These are phyloP conservation scores for Cylindrodendrum hubeiense DNA, from an alignment of 2,329 filamentous ascomycete genomes.

Conservation along the genomic window DNA sequence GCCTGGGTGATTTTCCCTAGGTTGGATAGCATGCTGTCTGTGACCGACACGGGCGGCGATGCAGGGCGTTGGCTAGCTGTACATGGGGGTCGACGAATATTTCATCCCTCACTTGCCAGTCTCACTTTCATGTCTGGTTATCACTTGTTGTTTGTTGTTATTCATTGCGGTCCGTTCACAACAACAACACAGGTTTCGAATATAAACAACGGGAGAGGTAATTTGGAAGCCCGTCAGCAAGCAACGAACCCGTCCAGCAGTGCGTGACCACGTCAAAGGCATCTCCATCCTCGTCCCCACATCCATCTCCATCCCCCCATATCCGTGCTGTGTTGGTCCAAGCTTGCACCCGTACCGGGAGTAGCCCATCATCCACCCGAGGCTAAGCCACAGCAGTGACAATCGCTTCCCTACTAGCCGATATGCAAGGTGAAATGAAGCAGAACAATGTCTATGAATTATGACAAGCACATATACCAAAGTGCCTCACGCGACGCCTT, in stretches of 20 bases:
- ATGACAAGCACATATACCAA: neutral
- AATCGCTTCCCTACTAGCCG: slow-evolving; percentile 23
- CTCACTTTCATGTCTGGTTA: neutral
- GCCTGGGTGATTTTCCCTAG: neutral
- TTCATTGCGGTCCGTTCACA: neutral
- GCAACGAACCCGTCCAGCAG: slow-evolving; percentile 16
- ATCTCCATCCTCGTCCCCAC: slow-evolving; percentile 17
- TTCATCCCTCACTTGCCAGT: neutral
- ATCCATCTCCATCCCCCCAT: neutral
- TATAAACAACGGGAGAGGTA: neutral
- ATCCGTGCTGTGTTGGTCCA: neutral
- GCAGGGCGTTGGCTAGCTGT: slow-evolving; percentile 17
- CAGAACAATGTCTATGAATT: neutral
- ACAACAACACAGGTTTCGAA: neutral
- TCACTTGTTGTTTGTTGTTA: neutral
- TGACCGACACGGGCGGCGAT: neutral
- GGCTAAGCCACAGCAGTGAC: neutral
- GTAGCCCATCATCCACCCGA: neutral
- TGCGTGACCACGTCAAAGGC: slow-evolving; percentile 18
- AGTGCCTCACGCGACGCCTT: neutral
- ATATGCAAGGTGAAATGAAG: slow-evolving; percentile 43
- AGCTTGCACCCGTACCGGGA: slow-evolving; percentile 10
- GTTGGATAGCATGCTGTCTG: neutral
- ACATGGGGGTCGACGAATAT: slow-evolving; percentile 34
- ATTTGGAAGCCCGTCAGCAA: slow-evolving; percentile 19